Evolutionary conservation across 2,329 filamentous ascomycete species (phyloP), one percentile per base, ranked within the genome.

Genomic region (Neofusicoccum laricinum): DNA sequence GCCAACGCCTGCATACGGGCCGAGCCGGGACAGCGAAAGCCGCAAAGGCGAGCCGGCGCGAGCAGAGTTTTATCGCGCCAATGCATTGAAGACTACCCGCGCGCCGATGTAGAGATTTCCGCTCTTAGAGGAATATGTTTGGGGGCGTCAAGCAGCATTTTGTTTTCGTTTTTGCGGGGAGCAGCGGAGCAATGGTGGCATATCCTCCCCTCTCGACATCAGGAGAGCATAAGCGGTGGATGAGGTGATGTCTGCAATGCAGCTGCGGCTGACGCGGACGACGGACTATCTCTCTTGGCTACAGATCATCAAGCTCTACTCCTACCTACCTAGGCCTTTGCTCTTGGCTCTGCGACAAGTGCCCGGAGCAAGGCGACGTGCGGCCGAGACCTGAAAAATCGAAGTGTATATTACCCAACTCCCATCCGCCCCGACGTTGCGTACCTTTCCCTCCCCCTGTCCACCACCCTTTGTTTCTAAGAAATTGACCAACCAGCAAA

Each of bases 11-110:
- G 25, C 19, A 12, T 53, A 32, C 61, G 61, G 61, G 61, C 61
- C 61, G 61, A 63, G 61, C 48, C 61, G 61, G 61, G 61, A 43
- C 17, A 21, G 41, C 41, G 21, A 59, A 32, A 59, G 55, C 55
- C 41, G 55, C 55, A 59, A 25, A 59, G 2, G 8, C 15, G 10
- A 30, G 2, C 38, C 40, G 55, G 41, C 40, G 41, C 21, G 21
- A 46, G 36, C 55, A 59, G 34, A 59, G n/a, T 46, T 59, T 59
- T 59, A 5, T 12, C 30, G 10, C 25, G 12, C 30, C 10, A 36
- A 12, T n/a, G n/a, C 25, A 19, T 36, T 45, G 40, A 12, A 25
- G 55, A 15, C n/a, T 46, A 36, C 10, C 12, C 34, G 55, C 30
- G 21, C 53, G 40, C 53, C 25, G 25, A 15, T 3, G 41, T 36